Percentiles rank a stretch among this genome's conserved stretches.
Conservation (phyloP, 2,329 filamentous ascomycete species). For the Aphanocladium album region DNA sequence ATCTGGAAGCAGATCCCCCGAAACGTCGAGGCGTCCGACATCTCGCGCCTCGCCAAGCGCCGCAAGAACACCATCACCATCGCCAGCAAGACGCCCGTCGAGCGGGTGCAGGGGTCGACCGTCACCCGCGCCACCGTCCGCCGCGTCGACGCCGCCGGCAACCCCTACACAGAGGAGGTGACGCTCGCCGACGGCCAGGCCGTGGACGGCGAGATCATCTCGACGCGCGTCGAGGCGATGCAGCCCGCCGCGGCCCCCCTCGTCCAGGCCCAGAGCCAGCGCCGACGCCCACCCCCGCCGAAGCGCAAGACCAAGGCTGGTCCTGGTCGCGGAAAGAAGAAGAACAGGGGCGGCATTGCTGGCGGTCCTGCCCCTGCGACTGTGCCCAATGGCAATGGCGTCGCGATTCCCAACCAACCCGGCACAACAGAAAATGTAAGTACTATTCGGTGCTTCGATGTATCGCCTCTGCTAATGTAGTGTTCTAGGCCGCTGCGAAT, state of each 20-base stretch:
- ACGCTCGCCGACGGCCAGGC: conserved; percentile 73
- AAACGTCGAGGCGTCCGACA: conserved; percentile 47
- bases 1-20: conserved; percentile 59
- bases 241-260: conserved; percentile 49
- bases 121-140: conserved; percentile 77
- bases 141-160: conserved; percentile 71
- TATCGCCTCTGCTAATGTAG: conserved; percentile 18
- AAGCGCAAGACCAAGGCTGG: conserved; percentile 75
- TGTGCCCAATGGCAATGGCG: conserved; percentile 28
- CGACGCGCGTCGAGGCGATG: conserved; percentile 45
- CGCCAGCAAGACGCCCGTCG: conserved; percentile 46
- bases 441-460: neutral
- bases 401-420: conserved; percentile 4
- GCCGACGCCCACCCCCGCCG: conserved; percentile 66
- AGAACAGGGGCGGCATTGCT: conserved; percentile 52
- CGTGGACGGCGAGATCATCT: conserved; percentile 76
- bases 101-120: conserved; percentile 44
- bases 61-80: conserved; percentile 57
- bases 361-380: conserved; percentile 9
- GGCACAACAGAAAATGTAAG: conserved; percentile 28
- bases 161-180: conserved; percentile 78
- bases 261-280: conserved; percentile 46
- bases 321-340: conserved; percentile 73
- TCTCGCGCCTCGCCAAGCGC: conserved; percentile 56
- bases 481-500: conserved; percentile 34